phyloP scores from a whole-genome alignment of 441 rosid genomes.

The Pelargonium cotyledonis region DNA sequence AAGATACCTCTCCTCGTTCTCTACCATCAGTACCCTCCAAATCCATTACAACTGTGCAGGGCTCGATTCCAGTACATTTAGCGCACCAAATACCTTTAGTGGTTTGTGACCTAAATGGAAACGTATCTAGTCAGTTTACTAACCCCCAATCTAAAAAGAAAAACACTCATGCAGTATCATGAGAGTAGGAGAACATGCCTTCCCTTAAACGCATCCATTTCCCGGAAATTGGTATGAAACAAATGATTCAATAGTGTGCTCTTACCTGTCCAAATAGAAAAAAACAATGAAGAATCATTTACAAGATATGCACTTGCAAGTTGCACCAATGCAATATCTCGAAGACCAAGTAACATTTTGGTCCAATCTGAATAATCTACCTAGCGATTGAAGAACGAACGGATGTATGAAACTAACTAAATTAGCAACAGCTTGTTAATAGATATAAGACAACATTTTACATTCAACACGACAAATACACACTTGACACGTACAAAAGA shows the following conservation, averaged over 20 bases:
- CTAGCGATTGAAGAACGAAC: too few species aligned
- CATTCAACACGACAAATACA: too few species aligned
- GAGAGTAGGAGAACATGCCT: slow-evolving; percentile 42
- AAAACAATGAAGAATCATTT: slow-evolving; percentile 21
- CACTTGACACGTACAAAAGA: neutral
- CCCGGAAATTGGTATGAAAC: slow-evolving; percentile 82
- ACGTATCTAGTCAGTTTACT: slow-evolving; percentile 13
- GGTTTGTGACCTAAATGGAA: slow-evolving; percentile 74
- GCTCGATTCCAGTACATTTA: slow-evolving; percentile 82
- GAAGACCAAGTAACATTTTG: neutral
- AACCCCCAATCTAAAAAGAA: slow-evolving; percentile 13
- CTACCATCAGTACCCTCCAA: slow-evolving; percentile 99
- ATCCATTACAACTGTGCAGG: slow-evolving; percentile 95
- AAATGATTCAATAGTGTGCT: slow-evolving; percentile 85
- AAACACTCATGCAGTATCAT: neutral
- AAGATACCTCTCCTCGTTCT: slow-evolving; percentile 93
- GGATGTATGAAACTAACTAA: neutral
- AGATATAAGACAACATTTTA: too few species aligned
- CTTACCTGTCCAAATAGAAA: slow-evolving; percentile 59
- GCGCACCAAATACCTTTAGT: slow-evolving; percentile 99
- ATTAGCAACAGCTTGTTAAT: neutral
- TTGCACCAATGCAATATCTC: neutral
- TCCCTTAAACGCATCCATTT: slow-evolving; percentile 98
- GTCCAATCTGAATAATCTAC: neutral
- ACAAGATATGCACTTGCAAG: neutral